Base-by-base conservation (phyloP, 495 filamentous ascomycete genomes). In the Lineolata rhizophorae region DNA sequence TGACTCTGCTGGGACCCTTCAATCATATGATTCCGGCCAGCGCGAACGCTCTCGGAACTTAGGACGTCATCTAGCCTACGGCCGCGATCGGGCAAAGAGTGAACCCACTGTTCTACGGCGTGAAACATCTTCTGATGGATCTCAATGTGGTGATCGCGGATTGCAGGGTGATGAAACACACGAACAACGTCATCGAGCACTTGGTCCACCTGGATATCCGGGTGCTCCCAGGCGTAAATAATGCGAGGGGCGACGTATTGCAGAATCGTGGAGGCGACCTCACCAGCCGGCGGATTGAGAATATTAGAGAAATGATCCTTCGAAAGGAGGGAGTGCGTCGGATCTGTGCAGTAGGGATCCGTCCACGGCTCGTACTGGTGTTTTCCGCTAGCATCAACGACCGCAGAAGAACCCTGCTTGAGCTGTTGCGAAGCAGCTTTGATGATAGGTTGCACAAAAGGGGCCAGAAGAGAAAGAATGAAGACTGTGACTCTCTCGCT, bases 251-350 rank as follows among this genome's bases (percentile, higher is more conserved):
- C 76, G 19, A 74, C 67, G 45, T 85, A 95, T 59, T 78, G 62
- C 3, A 95, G 52, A 31, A 92, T 75, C 0, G 65, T 67, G 2
- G 75, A 55, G 5, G 84, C 83, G 14, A 94, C 67, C 14, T 76
- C 64, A 9, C 85, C 85, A 2, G 83, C 82, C 29, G 79, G 80
- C 19, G 76, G 62, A 54, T 95, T 95, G 18, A 95, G 61, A 19
- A 84, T 60, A 53, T 95, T 93, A 39, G 76, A 76, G 45, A 95
- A 95, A 49, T 97, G 87, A 44, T 97, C 87, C 54, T 95, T 94
- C 35, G 79, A 84, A 4, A 95, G 65, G 54, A 95, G 68, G 8
- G 78, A 87, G 58, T 94, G 87, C 2, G 87, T 97, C 4, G 87
- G 87, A 50, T 95, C 75, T 10, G 77, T 75, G 59, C 77, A 87